Base-by-base conservation (phyloP, 768 basidiomycete species). In the Lenzites betulinus region DNA sequence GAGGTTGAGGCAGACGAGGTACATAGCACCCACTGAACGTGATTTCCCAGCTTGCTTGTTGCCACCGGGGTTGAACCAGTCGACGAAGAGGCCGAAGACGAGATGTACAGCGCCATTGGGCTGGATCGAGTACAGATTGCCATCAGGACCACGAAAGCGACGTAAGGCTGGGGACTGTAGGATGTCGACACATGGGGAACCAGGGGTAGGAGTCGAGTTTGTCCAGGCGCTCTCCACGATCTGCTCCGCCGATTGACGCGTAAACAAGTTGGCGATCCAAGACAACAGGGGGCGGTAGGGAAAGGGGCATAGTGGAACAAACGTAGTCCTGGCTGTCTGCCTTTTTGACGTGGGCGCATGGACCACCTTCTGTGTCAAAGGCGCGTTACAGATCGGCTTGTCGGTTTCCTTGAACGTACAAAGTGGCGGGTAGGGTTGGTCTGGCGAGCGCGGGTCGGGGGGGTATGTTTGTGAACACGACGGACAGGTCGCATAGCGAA, bases 1-100 rank as follows among this genome's bases (percentile, higher is more conserved):
- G 6, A 79, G 67, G 44, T 57, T 57, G 13, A 47, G 25, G n/a
- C 46, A 57, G 2, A 38, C 46, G 12, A 39, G 20, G 46, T 57
- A 46, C 36, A 57, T 57, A 4, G 38, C 46, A 2, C 36, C 47
- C 8, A 57, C 18, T 2, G 63, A 55, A 23, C 56, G 47, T 1
- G 44, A 26, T 30, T 51, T 41, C 16, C 49, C 49, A 15, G 58
- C 44, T 20, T 48, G n/a, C 36, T 47, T 57, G 36, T 33, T 57
- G 2, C 36, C 55, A 35, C 18, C 20, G 2, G 44, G 46, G 15
- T 57, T 47, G 47, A 57, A 57, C 36, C 44, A 39, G 35, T 57
- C 42, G 12, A 46, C 39, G 35, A 57, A 57, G 2, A 46, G 12
- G 18, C 36, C n/a, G 47, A 57, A 49, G 35, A 39, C 44, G 35